Base-by-base conservation (phyloP, 2,329 filamentous ascomycete genomes). In the Capronia americana region DNA sequence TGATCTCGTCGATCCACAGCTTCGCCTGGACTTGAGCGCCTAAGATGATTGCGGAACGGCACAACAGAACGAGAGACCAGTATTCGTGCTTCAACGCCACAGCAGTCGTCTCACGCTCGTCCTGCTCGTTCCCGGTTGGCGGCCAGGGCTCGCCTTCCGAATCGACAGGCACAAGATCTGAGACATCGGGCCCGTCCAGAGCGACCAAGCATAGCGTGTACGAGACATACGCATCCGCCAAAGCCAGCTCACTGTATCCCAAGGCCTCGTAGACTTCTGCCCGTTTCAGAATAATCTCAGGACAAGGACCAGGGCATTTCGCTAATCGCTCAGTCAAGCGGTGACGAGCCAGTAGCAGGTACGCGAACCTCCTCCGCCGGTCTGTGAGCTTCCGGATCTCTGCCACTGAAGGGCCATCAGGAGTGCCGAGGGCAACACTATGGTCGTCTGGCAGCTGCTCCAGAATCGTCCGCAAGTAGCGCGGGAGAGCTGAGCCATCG, bases 221-320 rank as follows among this genome's bases (percentile, higher is more conserved):
- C 0, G 93, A 93, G 63, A 91, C 90, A 77, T 98, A 98, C 4
- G 92, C 92, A 81, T 97, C 93, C 38, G 92, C 92, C 11, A 90
- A 89, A 4, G 93, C 93, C 46, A 99, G 86, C 77, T 99, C 95
- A 0, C 92, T 92, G 77, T 97, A 98, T 44, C 88, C 92, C 55
- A 97, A 84, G 54, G 87, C 82, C 17, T 88, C 85, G 77, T 97
- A 88, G 50, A 90, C 82, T 38, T 86, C 80, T 26, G 92, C 92
- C 34, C 93, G 87, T 30, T 76, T 72, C 12, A 82, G 74, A 17
- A 73, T 61, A 23, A 71, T 44, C 12, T 69, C 63, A 12, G 70
- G 70, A 44, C 63, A 65, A 5, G 65, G 58, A 23, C 64, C 58
- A 4, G 56, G 64, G 59, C 59, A 54, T n/a, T 64, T 32, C n/a